These are phyloP conservation scores for Digitaria exilis DNA, from an alignment of 202 grass and related monocot species.

Conservation along the genomic window DNA sequence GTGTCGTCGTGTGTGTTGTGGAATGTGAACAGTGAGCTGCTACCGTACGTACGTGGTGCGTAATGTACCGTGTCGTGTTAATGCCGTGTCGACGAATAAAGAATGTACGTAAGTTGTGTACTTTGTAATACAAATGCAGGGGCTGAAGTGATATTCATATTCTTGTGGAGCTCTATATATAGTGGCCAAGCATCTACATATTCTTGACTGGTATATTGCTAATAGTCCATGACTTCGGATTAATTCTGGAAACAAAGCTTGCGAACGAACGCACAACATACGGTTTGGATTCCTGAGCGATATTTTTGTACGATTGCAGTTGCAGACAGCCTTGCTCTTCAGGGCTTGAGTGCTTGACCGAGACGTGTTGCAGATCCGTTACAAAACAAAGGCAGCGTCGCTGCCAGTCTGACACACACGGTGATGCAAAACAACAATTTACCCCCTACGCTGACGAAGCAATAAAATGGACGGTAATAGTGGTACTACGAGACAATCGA, in stretches of 20 bases:
- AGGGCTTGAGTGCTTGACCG: background rate
- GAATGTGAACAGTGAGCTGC: background rate
- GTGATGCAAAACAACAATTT: background rate
- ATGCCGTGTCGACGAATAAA: background rate
- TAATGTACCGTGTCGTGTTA: background rate
- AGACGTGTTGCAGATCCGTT: background rate
- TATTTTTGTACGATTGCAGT: background rate
- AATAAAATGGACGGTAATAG: background rate
- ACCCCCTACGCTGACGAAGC: background rate
- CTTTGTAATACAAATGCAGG: too few species aligned
- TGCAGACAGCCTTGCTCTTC: background rate
- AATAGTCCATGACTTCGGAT: background rate
- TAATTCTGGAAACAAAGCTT: background rate
- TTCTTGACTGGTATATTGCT: background rate
- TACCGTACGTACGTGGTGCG: too few species aligned
- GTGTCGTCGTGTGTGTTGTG: conserved; percentile 7
- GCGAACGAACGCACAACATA: background rate
- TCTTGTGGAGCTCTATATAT: background rate
- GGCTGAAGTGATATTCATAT: background rate
- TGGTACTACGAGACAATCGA: background rate
- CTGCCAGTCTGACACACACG: background rate
- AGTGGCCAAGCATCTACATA: background rate
- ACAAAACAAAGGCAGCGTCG: conserved; percentile 11
- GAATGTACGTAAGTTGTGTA: background rate
- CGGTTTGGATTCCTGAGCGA: background rate